Evolutionary conservation across 2,329 filamentous ascomycete genomes (phyloP).

Genomic region (Paecilomyces niveus): DNA sequence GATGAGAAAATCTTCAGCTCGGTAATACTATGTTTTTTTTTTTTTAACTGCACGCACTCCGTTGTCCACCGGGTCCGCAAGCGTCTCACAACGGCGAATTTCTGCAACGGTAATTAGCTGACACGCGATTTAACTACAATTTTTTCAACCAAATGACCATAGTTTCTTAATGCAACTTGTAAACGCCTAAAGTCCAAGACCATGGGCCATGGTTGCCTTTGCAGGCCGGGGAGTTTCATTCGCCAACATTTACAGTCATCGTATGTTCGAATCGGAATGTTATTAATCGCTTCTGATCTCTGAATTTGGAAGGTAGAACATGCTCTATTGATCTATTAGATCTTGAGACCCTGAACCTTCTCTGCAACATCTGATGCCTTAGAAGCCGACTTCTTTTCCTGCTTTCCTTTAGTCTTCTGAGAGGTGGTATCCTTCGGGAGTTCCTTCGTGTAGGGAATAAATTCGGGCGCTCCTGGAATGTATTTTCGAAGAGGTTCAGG

Average conservation of each 20-base stretch:
- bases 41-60: neutral
- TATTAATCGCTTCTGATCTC: slow-evolving; percentile 4
- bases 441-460: slow-evolving; percentile 82
- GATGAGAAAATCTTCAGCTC: neutral
- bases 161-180: too few species aligned
- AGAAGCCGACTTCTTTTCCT: slow-evolving; percentile 17
- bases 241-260: slow-evolving; percentile 2
- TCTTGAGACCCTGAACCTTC: slow-evolving; percentile 35
- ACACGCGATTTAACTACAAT: too few species aligned
- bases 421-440: slow-evolving; percentile 68
- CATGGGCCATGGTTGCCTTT: neutral
- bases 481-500: slow-evolving; percentile 82
- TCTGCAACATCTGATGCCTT: slow-evolving; percentile 29
- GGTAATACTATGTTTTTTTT: too few species aligned
- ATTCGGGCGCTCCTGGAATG: slow-evolving; percentile 80
- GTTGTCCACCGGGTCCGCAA: neutral
- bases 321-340: slow-evolving; percentile 17
- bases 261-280: slow-evolving; percentile 1
- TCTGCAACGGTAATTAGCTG: too few species aligned
- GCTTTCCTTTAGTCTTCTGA: slow-evolving; percentile 45
- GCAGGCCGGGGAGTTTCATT: neutral
- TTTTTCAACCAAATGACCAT: too few species aligned
- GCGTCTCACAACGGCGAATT: neutral
- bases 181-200: neutral
- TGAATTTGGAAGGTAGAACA: slow-evolving; percentile 1